phyloP scores from a whole-genome alignment of 2,329 filamentous ascomycete genomes.

The Aspergillus ustus region DNA sequence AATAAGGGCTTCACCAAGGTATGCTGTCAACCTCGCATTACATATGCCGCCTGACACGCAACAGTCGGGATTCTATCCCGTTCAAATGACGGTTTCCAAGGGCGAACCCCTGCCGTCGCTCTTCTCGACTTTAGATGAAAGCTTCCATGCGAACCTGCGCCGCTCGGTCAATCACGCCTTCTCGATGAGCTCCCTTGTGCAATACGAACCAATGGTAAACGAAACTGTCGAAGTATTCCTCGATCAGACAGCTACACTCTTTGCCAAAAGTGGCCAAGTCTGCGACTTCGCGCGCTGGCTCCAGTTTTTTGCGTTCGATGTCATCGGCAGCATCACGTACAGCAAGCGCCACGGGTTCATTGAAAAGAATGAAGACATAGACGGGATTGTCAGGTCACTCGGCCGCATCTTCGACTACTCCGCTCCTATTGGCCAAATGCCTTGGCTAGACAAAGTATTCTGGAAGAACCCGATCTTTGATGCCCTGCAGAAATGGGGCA shows the following conservation, averaged over 20 bases:
- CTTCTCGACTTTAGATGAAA: conserved; percentile 68
- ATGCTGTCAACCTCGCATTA: no score
- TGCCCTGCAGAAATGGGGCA: conserved; percentile 28
- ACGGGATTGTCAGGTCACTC: conserved; percentile 20
- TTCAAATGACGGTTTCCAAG: conserved; percentile 73
- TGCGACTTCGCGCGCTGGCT: conserved; percentile 59
- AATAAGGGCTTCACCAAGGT: conserved; percentile 84
- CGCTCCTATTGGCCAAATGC: conserved; percentile 68
- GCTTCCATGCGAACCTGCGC: conserved; percentile 21
- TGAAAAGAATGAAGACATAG: conserved; percentile 73
- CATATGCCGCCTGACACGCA: not conserved
- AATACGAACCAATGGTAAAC: conserved; percentile 24
- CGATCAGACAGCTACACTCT: conserved; percentile 15
- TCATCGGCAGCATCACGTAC: conserved; percentile 80
- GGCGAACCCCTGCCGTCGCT: conserved; percentile 72
- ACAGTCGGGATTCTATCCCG: conserved; percentile 75
- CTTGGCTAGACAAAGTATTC: conserved; percentile 69
- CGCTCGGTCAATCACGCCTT: conserved; percentile 24
- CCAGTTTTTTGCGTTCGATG: conserved; percentile 81
- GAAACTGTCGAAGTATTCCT: conserved; percentile 19
- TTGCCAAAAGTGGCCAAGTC: not conserved
- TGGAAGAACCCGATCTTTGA: conserved; percentile 71
- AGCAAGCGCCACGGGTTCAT: conserved; percentile 77
- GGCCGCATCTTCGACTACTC: conserved; percentile 19
- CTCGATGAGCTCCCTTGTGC: conserved; percentile 21